phyloP scores from a whole-genome alignment of 1,284 basidiomycete species.

The Chondrostereum purpureum region DNA sequence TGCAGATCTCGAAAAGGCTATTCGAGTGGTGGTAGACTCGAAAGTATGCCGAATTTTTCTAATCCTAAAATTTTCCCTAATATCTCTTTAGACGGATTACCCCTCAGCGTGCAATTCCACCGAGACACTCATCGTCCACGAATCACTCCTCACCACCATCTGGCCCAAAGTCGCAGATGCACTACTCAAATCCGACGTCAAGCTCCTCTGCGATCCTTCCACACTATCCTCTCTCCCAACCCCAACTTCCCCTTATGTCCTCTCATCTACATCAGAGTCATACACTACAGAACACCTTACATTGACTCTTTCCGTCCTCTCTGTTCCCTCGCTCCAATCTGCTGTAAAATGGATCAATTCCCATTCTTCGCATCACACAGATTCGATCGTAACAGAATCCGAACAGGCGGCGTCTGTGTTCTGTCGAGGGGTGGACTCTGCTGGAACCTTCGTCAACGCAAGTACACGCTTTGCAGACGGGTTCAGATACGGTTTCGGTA shows the following conservation, averaged over 20 bases:
- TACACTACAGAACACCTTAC: constrained; percentile 88
- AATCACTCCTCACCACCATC: constrained; percentile 57
- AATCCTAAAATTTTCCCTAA: constrained; percentile 5
- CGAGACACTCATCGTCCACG: constrained; percentile 88
- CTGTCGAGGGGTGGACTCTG: constrained; percentile 83
- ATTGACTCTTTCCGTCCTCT: constrained; percentile 75
- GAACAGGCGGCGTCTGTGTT: constrained; percentile 64
- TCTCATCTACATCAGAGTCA: constrained; percentile 50
- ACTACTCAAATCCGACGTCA: constrained; percentile 66
- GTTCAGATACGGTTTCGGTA: constrained; percentile 94
- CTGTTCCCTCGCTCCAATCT: constrained; percentile 60
- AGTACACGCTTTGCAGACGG: constrained; percentile 96
- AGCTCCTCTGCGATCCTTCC: constrained; percentile 71
- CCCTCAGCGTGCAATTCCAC: constrained; percentile 94
- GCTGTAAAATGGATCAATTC: constrained; percentile 90
- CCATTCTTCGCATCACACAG: constrained; percentile 94
- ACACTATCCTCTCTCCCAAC: constrained; percentile 49
- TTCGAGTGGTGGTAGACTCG: constrained; percentile 81
- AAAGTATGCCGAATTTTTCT: constrained; percentile 54
- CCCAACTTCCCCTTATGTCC: constrained; percentile 38
- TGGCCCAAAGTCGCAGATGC: constrained; percentile 79
- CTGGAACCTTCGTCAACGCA: constrained; percentile 93
- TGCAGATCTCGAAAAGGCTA: constrained; percentile 74
- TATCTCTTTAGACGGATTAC: constrained; percentile 69
- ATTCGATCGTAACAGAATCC: constrained; percentile 86